phyloP scores from a whole-genome alignment of 805 yeast species.

The Candida maris region DNA sequence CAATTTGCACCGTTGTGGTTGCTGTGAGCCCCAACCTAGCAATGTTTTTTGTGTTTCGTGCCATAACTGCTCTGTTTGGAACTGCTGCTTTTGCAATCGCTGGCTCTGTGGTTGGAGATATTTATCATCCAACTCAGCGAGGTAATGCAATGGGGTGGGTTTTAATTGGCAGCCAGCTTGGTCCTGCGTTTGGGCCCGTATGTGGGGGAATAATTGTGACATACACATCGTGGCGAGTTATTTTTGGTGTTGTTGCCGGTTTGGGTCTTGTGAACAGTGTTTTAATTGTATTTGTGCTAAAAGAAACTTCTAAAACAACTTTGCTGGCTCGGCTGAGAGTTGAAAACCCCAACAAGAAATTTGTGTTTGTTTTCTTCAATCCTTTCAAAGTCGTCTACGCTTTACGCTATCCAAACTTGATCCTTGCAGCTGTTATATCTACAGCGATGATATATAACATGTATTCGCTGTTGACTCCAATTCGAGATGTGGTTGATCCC shows the following conservation, averaged over 20 bases:
- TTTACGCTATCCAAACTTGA: constrained; percentile 40
- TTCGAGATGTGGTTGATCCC: constrained; percentile 53
- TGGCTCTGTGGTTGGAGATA: constrained; percentile 48
- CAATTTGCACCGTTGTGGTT: constrained; percentile 18
- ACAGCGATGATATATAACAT: constrained; percentile 43
- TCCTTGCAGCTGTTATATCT: constrained; percentile 41
- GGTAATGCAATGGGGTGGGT: constrained; percentile 50
- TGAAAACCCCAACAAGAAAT: constrained; percentile 31
- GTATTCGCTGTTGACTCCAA: constrained; percentile 53
- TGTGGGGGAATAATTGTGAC: constrained; percentile 52
- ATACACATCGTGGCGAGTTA: constrained; percentile 49
- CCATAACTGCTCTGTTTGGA: constrained; percentile 49
- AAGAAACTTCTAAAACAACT: constrained; percentile 42
- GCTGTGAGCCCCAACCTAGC: constrained; percentile 50
- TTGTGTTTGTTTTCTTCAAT: constrained; percentile 41
- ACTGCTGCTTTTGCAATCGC: constrained; percentile 54
- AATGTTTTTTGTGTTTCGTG: constrained; percentile 52
- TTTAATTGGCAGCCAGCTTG: constrained; percentile 49
- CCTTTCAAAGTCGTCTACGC: constrained; percentile 44
- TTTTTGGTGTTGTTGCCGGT: constrained; percentile 48
- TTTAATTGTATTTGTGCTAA: constrained; percentile 36
- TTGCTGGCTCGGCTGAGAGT: constrained; percentile 25
- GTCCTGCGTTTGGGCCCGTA: constrained; percentile 52
- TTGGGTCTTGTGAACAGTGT: constrained; percentile 36
- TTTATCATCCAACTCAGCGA: constrained; percentile 46